phyloP scores from a whole-genome alignment of 768 basidiomycete genomes.

The Grammothele lineata region DNA sequence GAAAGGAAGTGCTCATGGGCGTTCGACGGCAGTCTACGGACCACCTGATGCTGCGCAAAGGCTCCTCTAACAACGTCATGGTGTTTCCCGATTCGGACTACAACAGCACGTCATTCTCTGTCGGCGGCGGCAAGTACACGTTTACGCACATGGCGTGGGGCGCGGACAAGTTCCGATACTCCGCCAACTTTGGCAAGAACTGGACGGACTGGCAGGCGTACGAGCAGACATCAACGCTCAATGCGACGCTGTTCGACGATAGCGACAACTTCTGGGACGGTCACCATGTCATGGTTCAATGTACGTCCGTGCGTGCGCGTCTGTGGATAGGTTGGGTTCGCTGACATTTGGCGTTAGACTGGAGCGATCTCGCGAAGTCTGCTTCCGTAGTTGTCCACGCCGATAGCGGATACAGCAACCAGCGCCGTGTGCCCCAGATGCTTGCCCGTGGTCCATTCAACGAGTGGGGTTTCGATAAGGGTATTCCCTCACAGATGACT shows the following conservation, averaged over 20 bases:
- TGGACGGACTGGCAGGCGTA: slow-evolving; percentile 81
- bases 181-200: slow-evolving; percentile 79
- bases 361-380: slow-evolving; percentile 64
- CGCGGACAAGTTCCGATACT: slow-evolving; percentile 84
- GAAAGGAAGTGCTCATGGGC: not conserved
- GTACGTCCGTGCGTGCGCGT: slow-evolving; percentile 37
- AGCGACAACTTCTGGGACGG: slow-evolving; percentile 68
- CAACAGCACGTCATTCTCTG: slow-evolving; percentile 53
- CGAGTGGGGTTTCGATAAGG: slow-evolving; percentile 86
- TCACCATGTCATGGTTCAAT: slow-evolving; percentile 85
- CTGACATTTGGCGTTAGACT: slow-evolving; percentile 46
- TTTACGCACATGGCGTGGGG: slow-evolving; percentile 83
- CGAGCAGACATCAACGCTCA: slow-evolving; percentile 68
- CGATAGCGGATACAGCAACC: slow-evolving; percentile 55
- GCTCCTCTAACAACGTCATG: slow-evolving; percentile 68
- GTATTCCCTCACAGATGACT: slow-evolving; percentile 66
- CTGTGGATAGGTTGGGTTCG: no score
- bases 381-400: slow-evolving; percentile 71
- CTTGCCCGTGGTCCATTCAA: slow-evolving; percentile 89
- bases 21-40: slow-evolving; percentile 49
- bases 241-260: slow-evolving; percentile 48
- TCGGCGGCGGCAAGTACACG: slow-evolving; percentile 59
- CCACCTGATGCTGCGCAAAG: slow-evolving; percentile 80
- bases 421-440: slow-evolving; percentile 82
- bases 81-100: slow-evolving; percentile 87